Evolutionary conservation across 148 eudicot genomes (phyloP).

Genomic region (Rhododendron mucronatum): DNA sequence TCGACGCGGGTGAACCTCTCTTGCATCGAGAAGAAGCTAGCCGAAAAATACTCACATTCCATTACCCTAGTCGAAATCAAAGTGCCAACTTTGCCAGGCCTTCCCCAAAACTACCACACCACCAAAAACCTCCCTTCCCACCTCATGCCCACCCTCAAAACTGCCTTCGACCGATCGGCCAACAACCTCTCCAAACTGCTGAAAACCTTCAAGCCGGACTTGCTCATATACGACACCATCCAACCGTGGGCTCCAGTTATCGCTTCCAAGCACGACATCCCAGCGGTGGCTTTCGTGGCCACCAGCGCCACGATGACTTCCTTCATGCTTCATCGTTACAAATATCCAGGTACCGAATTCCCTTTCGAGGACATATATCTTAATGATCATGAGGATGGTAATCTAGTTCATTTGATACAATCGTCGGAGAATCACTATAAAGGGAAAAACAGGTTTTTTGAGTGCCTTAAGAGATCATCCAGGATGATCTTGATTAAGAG

Average conservation of each 20-base stretch:
- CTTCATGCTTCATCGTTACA: conserved; percentile 12
- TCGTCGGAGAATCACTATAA: conserved; percentile 5
- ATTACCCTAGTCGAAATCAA: conserved; percentile 18
- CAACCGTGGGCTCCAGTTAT: conserved; percentile 18
- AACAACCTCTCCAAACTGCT: background rate
- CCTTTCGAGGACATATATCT: conserved; percentile 5
- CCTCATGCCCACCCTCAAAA: conserved; percentile 12
- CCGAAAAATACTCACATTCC: background rate
- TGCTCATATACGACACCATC: conserved; percentile 15
- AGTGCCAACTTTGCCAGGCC: background rate
- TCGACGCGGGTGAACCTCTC: conserved; percentile 10
- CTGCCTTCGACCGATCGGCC: conserved; percentile 6
- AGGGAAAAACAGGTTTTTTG: background rate
- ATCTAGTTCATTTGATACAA: background rate
- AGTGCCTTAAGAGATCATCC: background rate
- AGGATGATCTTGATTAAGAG: background rate
- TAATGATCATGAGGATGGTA: conserved; percentile 7
- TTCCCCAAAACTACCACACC: conserved; percentile 12
- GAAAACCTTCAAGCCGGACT: background rate
- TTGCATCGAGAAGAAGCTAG: conserved; percentile 5
- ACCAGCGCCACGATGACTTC: conserved; percentile 16
- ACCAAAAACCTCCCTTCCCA: conserved; percentile 19
- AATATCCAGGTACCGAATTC: background rate
- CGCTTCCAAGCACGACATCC: background rate
- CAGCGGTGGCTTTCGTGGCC: conserved; percentile 7